phyloP scores from a whole-genome alignment of 129 eudicot genomes.

The Flaveria ramosissima region DNA sequence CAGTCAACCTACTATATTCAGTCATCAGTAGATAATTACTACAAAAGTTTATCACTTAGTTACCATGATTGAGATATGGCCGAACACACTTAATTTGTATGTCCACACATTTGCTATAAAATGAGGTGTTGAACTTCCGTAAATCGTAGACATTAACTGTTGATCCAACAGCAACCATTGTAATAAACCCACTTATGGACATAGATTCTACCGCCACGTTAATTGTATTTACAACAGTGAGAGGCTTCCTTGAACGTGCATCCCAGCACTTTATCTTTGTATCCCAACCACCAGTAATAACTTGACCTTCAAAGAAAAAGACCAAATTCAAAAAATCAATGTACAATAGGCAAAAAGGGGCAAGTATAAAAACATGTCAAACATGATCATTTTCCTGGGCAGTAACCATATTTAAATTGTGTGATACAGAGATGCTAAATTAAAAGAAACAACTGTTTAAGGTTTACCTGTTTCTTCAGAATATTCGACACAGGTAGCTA shows the following conservation, averaged over 20 bases:
- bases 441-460: conserved; percentile 14
- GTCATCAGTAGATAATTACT: conserved; percentile 12
- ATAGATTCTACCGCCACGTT: conserved; percentile 65
- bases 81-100: conserved; percentile 72
- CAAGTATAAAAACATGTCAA: background rate
- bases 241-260: conserved; percentile 51
- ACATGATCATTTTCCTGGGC: background rate
- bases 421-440: background rate
- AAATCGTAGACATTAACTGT: conserved; percentile 67
- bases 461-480: conserved; percentile 74
- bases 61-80: conserved; percentile 50
- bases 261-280: conserved; percentile 75
- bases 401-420: conserved; percentile 13
- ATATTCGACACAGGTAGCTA: conserved; percentile 77
- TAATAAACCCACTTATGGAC: conserved; percentile 53
- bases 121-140: conserved; percentile 52
- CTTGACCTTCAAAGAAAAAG: conserved; percentile 53
- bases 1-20: conserved; percentile 5
- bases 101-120: conserved; percentile 47
- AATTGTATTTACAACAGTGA: conserved; percentile 38
- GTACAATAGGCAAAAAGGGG: conserved; percentile 4
- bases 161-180: conserved; percentile 71
- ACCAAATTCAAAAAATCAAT: background rate
- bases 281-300: conserved; percentile 83
- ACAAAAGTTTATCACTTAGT: conserved; percentile 17